Evolutionary conservation across 495 filamentous ascomycete genomes (phyloP).

Genomic region (Penicillium bovifimosum): DNA sequence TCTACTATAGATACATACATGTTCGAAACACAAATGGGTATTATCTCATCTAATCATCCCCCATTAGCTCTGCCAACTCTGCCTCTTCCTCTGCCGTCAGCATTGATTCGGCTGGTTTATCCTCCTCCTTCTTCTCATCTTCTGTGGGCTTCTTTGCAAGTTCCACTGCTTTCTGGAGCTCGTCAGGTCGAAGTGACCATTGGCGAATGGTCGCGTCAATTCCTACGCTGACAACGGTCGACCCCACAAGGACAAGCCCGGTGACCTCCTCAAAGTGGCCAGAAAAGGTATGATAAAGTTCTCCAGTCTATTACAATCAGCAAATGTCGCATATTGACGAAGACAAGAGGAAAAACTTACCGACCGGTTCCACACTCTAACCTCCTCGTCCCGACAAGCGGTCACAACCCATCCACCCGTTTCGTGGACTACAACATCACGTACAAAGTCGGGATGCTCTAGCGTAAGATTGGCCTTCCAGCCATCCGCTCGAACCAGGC

Average conservation of each 20-base stretch:
- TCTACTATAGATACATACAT: not conserved
- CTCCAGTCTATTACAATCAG: constrained; percentile 49
- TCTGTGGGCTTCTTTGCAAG: constrained; percentile 51
- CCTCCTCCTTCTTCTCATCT: constrained; percentile 32
- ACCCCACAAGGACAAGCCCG: constrained; percentile 60
- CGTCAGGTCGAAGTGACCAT: constrained; percentile 65
- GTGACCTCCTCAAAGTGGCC: constrained; percentile 95
- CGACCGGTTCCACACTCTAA: constrained; percentile 79
- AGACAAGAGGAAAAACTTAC: constrained; percentile 30
- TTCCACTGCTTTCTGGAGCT: constrained; percentile 57
- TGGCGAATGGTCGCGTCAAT: constrained; percentile 84
- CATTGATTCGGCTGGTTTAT: constrained; percentile 31
- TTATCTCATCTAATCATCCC: constrained; percentile 41
- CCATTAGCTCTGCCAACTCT: constrained; percentile 85
- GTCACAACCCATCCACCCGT: constrained; percentile 80
- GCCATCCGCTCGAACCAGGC: constrained; percentile 56
- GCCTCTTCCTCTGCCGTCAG: constrained; percentile 79
- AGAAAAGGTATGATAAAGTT: constrained; percentile 67
- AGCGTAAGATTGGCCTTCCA: constrained; percentile 69
- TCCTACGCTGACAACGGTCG: constrained; percentile 66
- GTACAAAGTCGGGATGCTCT: constrained; percentile 81
- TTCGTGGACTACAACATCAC: constrained; percentile 68
- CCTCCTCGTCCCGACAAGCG: constrained; percentile 82
- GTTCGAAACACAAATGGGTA: constrained; percentile 11
- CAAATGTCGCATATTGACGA: constrained; percentile 9